Evolutionary conservation across 768 basidiomycete species (phyloP), one percentile per base, ranked within the genome.

Genomic region (Cystofilobasidium bisporidii): DNA sequence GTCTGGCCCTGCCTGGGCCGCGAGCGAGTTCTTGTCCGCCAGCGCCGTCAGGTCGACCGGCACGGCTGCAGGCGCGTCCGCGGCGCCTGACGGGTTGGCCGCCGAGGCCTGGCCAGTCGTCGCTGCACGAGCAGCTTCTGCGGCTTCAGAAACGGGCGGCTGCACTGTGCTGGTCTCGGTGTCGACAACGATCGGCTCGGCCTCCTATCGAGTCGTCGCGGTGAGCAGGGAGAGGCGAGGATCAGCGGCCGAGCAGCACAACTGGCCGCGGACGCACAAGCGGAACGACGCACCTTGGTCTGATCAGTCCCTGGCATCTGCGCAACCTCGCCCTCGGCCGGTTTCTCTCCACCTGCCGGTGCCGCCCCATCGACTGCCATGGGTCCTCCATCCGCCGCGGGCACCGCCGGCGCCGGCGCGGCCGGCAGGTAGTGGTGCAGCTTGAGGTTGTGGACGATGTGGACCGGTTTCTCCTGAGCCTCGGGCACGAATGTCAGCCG

Each of bases 371-470:
- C 55, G n/a, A 28, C 61, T 28, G 48, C 38, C 64, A 65, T 58
- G 26, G 43, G 26, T 15, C 24, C 50, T 26, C n/a, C 58, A n/a
- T 32, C 65, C 10, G 24, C 3, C 15, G 9, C 47, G 5, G 8
- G n/a, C 26, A 30, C 61, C 1, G n/a, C 64, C 24, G 64, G 30
- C 17, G 28, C 43, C 2, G 41, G 9, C 11, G 47, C n/a, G 36
- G 36, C 58, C 8, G 65, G 65, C 28, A 60, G 89, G 74, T 93
- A 77, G 65, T 77, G 77, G 71, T 78, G 96, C 0, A 99, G 83
- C 76, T 97, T 97, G 75, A 99, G 86, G 74, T 94, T 89, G 78
- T 99, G 96, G 71, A 89, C 87, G 65, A 96, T 79, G 4, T 83
- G 82, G 71, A 97, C 80, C 22, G 90, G 83, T 75, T 98, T 98